Conservation (phyloP, 805 yeast genomes). For the Yarrowia alimentaria region DNA sequence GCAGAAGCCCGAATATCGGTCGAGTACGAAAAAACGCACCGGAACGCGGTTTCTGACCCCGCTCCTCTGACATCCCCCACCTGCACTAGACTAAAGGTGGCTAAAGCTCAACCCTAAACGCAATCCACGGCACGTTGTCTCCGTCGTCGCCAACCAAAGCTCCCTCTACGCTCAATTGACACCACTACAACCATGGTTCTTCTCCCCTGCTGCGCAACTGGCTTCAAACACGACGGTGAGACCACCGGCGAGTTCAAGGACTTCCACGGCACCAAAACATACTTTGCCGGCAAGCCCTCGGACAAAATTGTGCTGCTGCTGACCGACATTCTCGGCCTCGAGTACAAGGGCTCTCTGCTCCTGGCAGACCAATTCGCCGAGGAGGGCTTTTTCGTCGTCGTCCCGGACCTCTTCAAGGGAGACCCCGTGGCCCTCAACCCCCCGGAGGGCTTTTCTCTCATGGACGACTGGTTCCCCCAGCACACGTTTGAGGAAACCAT, state of each 20-base stretch:
- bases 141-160: no score
- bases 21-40: no score
- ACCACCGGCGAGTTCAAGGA: slow-evolving; percentile 34
- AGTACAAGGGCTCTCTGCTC: slow-evolving; percentile 55
- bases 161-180: no score
- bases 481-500: slow-evolving; percentile 53
- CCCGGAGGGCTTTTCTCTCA: slow-evolving; percentile 34
- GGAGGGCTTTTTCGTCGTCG: slow-evolving; percentile 60
- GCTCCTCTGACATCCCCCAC: no score
- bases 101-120: no score
- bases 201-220: slow-evolving; percentile 26
- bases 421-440: slow-evolving; percentile 46
- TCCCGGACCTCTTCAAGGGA: slow-evolving; percentile 72
- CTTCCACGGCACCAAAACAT: slow-evolving; percentile 45
- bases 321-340: slow-evolving; percentile 69
- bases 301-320: slow-evolving; percentile 53
- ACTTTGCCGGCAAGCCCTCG: slow-evolving; percentile 49
- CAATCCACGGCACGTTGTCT: no score
- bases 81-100: no score
- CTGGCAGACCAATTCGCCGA: slow-evolving; percentile 52
- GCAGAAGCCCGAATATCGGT: no score
- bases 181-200: slow-evolving; percentile 26
- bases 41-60: no score
- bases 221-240: slow-evolving; percentile 34
- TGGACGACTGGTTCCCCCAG: slow-evolving; percentile 49